Evolutionary conservation across 2,329 filamentous ascomycete genomes (phyloP).

Genomic region (Sclerotinia glacialis): DNA sequence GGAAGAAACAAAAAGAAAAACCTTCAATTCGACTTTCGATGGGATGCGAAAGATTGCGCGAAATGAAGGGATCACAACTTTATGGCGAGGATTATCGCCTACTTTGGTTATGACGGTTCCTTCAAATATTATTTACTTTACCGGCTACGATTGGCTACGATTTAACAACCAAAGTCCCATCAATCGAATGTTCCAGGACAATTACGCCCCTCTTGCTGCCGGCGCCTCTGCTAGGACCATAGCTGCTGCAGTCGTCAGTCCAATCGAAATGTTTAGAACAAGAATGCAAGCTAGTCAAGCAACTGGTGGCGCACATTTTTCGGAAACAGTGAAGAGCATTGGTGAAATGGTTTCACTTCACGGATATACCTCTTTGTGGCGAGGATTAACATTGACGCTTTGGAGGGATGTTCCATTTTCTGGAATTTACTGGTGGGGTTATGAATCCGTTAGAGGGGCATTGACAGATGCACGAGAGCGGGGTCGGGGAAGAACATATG

Average conservation of each 20-base stretch:
- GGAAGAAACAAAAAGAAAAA: slow-evolving; percentile 78
- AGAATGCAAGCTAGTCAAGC: slow-evolving; percentile 76
- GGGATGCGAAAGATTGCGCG: slow-evolving; percentile 91
- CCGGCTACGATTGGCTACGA: slow-evolving; percentile 93
- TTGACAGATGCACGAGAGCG: slow-evolving; percentile 67
- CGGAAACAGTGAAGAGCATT: slow-evolving; percentile 73
- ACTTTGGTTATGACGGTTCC: slow-evolving; percentile 93
- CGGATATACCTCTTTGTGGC: slow-evolving; percentile 83
- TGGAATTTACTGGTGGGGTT: slow-evolving; percentile 97
- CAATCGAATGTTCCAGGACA: slow-evolving; percentile 58
- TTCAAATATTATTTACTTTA: slow-evolving; percentile 97
- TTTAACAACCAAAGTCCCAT: slow-evolving; percentile 72
- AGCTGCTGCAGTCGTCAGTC: slow-evolving; percentile 79
- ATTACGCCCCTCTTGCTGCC: slow-evolving; percentile 75
- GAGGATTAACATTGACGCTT: slow-evolving; percentile 82
- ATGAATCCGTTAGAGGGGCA: slow-evolving; percentile 74
- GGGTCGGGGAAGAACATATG: slow-evolving; percentile 45
- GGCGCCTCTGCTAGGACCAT: slow-evolving; percentile 75
- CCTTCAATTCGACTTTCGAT: slow-evolving; percentile 87
- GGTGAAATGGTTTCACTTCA: slow-evolving; percentile 73
- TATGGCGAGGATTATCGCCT: slow-evolving; percentile 93
- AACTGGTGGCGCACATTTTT: slow-evolving; percentile 64
- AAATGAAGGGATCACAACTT: slow-evolving; percentile 79
- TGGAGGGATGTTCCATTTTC: slow-evolving; percentile 98
- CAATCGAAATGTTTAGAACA: slow-evolving; percentile 91